Evolutionary conservation across 768 basidiomycete species (phyloP), one percentile per base, ranked within the genome.

Genomic region (Trametes maxima): DNA sequence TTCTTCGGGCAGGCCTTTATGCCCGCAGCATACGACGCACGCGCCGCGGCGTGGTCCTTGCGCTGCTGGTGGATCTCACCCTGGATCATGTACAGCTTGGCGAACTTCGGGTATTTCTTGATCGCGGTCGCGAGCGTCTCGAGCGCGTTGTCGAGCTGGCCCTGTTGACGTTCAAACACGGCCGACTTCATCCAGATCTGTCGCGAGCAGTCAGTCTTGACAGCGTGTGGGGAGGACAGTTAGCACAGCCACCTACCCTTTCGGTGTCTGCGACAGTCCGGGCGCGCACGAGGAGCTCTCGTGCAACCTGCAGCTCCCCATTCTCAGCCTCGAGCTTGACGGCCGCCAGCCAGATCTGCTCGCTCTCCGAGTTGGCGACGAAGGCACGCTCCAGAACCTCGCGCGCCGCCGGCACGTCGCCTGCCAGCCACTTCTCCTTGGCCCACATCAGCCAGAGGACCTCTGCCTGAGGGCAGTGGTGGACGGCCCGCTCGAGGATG

Each of bases 171-270:
- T 70, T 98, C 95, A 67, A 99, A 95, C 0, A 93, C 92, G 2
- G 92, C 95, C 0, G 92, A 94, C 73, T 99, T 98, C 95, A 98
- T 94, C 97, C 96, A 99, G 53, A 99, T 98, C 94, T 96, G 69
- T 33, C 10, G 6, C 22, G 25, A 22, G 54, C 37, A 37, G 24
- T 17, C 50, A 47, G 67, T 53, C 4, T 33, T 33, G 28, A 8
- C 19, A 65, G 21, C 5, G 62, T 44, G 46, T 43, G 22, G 33
- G 8, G 11, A 19, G 5, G 36, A 16, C 14, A 0, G 28, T 53
- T 39, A 19, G 54, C 48, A 37, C 25, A 21, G 35, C 7, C 28
- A 22, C 87, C 68, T 65, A 94, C 95, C 74, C 95, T 78, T 66
- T 96, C 89, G 1, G 96, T 98, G 68, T 94, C 92, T 0, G 95